Evolutionary conservation across 2,329 filamentous ascomycete species (phyloP).

Genomic region (Clonostachys solani): DNA sequence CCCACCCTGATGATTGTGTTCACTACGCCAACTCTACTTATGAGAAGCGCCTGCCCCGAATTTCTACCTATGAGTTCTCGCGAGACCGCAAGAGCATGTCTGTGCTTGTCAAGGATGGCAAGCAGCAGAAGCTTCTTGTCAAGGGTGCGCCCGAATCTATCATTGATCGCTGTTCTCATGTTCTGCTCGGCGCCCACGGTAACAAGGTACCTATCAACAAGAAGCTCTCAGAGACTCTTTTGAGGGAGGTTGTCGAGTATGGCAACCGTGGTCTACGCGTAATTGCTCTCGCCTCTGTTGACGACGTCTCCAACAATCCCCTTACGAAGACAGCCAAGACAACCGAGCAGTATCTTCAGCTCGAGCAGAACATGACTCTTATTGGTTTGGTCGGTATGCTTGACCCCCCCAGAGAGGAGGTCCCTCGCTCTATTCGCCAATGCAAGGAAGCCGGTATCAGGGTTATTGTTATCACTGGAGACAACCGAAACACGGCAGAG

Average conservation of each 20-base stretch:
- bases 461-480: constrained; percentile 96
- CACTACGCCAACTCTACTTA: constrained; percentile 84
- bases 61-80: constrained; percentile 95
- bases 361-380: constrained; percentile 93
- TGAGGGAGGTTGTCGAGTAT: constrained; percentile 81
- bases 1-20: constrained; percentile 57
- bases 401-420: constrained; percentile 92
- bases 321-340: constrained; percentile 73
- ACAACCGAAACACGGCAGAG: constrained; percentile 96
- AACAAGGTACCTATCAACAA: constrained; percentile 69
- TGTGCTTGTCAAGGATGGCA: constrained; percentile 72
- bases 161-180: constrained; percentile 84
- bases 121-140: constrained; percentile 77
- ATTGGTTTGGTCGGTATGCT: constrained; percentile 94
- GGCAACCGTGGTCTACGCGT: constrained; percentile 91
- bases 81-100: constrained; percentile 99
- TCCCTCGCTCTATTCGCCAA: constrained; percentile 77
- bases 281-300: constrained; percentile 84
- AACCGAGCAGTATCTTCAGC: constrained; percentile 74
- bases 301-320: constrained; percentile 67
- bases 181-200: constrained; percentile 72
- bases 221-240: constrained; percentile 65
- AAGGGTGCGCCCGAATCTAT: constrained; percentile 96
- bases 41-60: constrained; percentile 67
- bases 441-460: constrained; percentile 93